Base-by-base conservation (phyloP, 2,329 filamentous ascomycete genomes). In the Cytospora piceae region DNA sequence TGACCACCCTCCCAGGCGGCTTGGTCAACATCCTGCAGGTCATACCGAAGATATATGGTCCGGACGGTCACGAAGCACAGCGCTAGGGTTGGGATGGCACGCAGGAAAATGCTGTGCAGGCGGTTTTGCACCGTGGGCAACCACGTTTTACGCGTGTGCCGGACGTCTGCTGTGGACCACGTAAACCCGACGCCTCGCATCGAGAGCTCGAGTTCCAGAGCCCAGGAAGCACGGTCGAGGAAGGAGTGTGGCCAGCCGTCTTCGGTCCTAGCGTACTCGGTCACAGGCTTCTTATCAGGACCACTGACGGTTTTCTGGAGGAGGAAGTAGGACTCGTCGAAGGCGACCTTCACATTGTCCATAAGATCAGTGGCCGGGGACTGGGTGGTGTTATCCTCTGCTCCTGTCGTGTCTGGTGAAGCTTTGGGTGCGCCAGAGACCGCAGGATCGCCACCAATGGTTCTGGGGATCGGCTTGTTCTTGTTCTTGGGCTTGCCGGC, bases 151-250 rank as follows among this genome's bases (percentile, higher is more conserved):
- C 75, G 75, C 6, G 78, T 79, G 67, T 81, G 78, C 12, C 78
- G 74, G 2, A 80, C 77, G 62, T 81, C 78, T 7, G 78, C 78
- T 2, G 77, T 80, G 24, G 77, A 78, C 78, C 78, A 80, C 0
- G 78, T 79, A 69, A 81, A 80, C 51, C 78, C 78, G 8, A 78
- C 76, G 22, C 79, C 78, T 17, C 78, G 74, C 79, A 81, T 81
- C 46, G 73, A 75, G 3, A 80, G 71, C 68, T 80, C 78, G 29
- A 81, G 73, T 68, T 80, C 79, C 9, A 80, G 71, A 6, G 79
- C 79, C 78, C 78, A 81, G 8, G 76, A 75, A n/a, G 77, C 76
- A 31, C 78, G 76, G 69, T 78, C 77, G 7, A 71, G 55, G 63
- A 78, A 75, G 11, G 74, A 72, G 46, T 73, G 73, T 14, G 78